Conservation (phyloP, 805 yeast species). For the Blastobotrys robertii region DNA sequence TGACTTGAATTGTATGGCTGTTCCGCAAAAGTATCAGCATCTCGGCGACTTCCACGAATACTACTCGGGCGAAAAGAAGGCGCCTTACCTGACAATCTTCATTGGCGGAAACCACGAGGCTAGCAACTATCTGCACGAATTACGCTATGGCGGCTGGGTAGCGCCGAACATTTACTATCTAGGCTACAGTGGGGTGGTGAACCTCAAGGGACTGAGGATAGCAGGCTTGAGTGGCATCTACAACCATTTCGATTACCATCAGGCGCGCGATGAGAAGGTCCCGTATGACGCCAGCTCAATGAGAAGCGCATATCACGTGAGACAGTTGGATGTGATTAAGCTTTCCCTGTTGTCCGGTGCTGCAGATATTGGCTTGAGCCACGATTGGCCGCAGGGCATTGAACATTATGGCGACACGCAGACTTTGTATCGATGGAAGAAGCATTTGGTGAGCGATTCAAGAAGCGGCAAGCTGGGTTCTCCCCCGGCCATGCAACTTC, state of each 20-base stretch:
- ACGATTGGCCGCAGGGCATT: conserved; percentile 92
- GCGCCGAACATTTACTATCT: conserved; percentile 79
- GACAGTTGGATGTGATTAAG: conserved; percentile 51
- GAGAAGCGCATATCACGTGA: conserved; percentile 63
- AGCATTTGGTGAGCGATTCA: conserved; percentile 59
- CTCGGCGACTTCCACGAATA: conserved; percentile 77
- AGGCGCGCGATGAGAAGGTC: conserved; percentile 32
- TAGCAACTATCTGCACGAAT: conserved; percentile 61
- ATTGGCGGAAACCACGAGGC: conserved; percentile 97
- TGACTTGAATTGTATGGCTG: conserved; percentile 63
- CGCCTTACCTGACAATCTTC: conserved; percentile 72
- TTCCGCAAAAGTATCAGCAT: conserved; percentile 65
- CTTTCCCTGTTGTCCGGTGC: conserved; percentile 30
- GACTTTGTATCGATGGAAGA: conserved; percentile 46
- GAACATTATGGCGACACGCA: conserved; percentile 52
- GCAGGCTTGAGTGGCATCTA: conserved; percentile 82
- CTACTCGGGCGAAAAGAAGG: conserved; percentile 46
- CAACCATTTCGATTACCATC: conserved; percentile 41
- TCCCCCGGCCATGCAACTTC: conserved; percentile 48
- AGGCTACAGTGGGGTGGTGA: conserved; percentile 67
- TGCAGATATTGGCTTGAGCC: conserved; percentile 58
- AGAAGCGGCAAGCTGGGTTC: conserved; percentile 56
- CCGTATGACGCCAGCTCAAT: conserved; percentile 42
- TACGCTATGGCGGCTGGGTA: conserved; percentile 86
- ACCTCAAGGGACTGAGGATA: conserved; percentile 67